These are phyloP conservation scores for Rhodotorula sp. DNA, from an alignment of 1,284 basidiomycete species.

Conservation along the genomic window DNA sequence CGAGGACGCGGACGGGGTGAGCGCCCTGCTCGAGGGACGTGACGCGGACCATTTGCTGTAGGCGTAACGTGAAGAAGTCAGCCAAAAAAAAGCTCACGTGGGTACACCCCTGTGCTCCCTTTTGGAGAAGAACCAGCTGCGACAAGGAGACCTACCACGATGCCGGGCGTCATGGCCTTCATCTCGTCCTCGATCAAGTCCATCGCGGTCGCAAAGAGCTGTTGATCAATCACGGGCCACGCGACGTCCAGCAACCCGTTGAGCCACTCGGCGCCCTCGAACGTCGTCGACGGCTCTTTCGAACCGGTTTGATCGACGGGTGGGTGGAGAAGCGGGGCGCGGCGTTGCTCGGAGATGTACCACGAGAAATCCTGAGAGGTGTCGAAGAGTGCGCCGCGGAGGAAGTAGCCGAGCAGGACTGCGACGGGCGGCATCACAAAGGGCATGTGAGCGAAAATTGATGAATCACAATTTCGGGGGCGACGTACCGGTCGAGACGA, in stretches of 20 bases:
- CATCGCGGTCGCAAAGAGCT: constrained; percentile 12
- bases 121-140: background rate
- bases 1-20: constrained; percentile 12
- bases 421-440: background rate
- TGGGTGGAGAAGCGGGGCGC: background rate
- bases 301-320: background rate
- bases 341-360: background rate
- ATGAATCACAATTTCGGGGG: background rate
- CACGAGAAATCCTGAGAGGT: constrained; percentile 4
- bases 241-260: constrained; percentile 5
- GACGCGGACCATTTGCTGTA: constrained; percentile 8
- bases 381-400: background rate
- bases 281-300: background rate
- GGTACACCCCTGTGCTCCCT: background rate
- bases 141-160: constrained; percentile 2
- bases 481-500: background rate
- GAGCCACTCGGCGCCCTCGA: constrained; percentile 22
- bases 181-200: constrained; percentile 29
- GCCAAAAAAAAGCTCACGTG: too few species aligned
- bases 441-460: too few species aligned
- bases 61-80: too few species aligned
- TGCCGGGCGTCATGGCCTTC: constrained; percentile 1
- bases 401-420: background rate
- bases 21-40: constrained; percentile 13
- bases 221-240: constrained; percentile 21